Evolutionary conservation across 208 protist species (phyloP).

Genomic region (Leishmania aethiopica): DNA sequence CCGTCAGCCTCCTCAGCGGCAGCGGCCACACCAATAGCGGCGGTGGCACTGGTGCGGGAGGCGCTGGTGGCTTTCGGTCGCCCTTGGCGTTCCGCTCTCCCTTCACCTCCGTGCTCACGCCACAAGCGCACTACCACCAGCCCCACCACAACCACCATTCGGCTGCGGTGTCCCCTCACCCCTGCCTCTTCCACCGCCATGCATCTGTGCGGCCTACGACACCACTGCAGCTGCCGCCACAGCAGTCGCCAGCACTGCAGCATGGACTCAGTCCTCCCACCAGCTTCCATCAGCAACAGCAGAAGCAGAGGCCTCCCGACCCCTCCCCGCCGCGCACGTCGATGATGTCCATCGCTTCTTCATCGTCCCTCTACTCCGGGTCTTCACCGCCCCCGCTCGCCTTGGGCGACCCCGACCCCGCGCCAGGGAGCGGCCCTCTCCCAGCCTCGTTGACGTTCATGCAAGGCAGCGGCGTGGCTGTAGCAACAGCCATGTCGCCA

Average conservation of each 20-base stretch:
- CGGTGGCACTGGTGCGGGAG: neutral
- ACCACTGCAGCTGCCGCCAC: neutral
- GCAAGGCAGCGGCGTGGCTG: neutral
- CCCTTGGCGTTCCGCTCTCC: neutral
- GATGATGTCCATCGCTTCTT: neutral
- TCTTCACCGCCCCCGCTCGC: neutral
- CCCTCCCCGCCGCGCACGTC: neutral
- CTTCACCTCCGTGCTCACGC: neutral
- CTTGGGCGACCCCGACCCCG: neutral
- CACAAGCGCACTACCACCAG: neutral
- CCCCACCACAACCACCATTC: neutral
- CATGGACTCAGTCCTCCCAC: neutral
- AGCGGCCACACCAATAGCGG: neutral
- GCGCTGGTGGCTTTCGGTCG: neutral
- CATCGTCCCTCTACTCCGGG: neutral
- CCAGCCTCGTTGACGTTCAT: neutral
- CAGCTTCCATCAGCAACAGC: neutral
- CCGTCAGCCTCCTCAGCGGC: neutral
- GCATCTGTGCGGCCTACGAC: neutral
- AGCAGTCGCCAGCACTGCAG: neutral
- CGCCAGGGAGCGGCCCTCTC: neutral
- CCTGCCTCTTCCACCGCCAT: neutral
- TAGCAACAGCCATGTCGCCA: neutral
- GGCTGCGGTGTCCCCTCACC: neutral
- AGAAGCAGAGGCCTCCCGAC: neutral